These are phyloP conservation scores for Lagenidium giganteum DNA, from an alignment of 352 stramenopile species.

Conservation along the genomic window DNA sequence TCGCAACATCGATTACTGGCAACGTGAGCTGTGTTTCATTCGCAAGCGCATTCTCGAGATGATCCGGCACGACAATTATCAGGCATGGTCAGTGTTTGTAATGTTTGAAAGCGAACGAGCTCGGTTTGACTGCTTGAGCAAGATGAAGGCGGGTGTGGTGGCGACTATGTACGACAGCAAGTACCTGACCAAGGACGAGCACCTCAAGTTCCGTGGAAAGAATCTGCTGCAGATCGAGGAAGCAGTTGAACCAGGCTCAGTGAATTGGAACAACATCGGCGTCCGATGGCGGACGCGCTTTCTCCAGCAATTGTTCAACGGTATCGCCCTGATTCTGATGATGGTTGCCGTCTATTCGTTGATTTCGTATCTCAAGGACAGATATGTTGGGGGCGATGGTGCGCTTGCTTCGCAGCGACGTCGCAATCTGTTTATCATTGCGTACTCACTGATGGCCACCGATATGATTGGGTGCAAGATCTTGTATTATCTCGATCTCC, in stretches of 20 bases:
- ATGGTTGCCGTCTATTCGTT: slow-evolving; percentile 56
- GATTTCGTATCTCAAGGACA: slow-evolving; percentile 28
- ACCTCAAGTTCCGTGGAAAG: slow-evolving; percentile 51
- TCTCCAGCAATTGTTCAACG: slow-evolving; percentile 36
- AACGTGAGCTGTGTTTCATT: slow-evolving; percentile 36
- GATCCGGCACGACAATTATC: slow-evolving; percentile 33
- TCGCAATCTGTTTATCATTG: slow-evolving; percentile 43
- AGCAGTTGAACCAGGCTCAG: slow-evolving; percentile 51
- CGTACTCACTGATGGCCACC: slow-evolving; percentile 40
- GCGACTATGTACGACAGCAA: slow-evolving; percentile 36
- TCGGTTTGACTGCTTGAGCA: slow-evolving; percentile 42
- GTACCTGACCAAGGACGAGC: slow-evolving; percentile 20
- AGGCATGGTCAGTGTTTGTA: slow-evolving; percentile 69
- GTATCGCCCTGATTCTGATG: slow-evolving; percentile 36
- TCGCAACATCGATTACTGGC: slow-evolving; percentile 62
- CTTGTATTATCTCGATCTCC: slow-evolving; percentile 45
- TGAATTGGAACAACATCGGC: slow-evolving; percentile 67
- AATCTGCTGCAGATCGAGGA: slow-evolving; percentile 74
- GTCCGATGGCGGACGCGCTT: slow-evolving; percentile 30
- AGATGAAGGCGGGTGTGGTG: slow-evolving; percentile 44
- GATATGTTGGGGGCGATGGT: slow-evolving; percentile 23
- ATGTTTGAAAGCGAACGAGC: slow-evolving; percentile 74
- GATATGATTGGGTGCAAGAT: slow-evolving; percentile 64
- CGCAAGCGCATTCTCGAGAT: slow-evolving; percentile 32
- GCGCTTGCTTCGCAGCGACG: slow-evolving; percentile 24